These are phyloP conservation scores for Scheffersomyces parashehatae DNA, from an alignment of 1,139 yeast species.

Conservation along the genomic window DNA sequence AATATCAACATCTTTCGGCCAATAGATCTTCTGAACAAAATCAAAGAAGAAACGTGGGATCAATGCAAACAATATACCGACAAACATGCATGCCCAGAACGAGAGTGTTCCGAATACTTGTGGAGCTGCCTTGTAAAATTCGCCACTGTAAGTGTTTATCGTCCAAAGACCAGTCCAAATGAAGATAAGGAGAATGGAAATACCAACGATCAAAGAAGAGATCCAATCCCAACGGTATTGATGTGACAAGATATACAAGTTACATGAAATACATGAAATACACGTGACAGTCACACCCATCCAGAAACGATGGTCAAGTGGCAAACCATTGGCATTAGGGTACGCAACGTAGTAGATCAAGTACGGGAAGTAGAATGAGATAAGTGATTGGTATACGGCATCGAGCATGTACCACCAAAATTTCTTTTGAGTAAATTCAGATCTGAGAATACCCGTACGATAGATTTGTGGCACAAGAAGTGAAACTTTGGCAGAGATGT, in stretches of 20 bases:
- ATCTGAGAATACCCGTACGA: conserved; percentile 76
- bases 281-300: conserved; percentile 81
- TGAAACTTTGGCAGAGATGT: conserved; percentile 79
- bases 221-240: conserved; percentile 97
- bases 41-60: conserved; percentile 76
- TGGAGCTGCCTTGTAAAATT: conserved; percentile 74
- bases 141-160: conserved; percentile 53
- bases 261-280: conserved; percentile 78
- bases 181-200: conserved; percentile 70
- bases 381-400: conserved; percentile 84
- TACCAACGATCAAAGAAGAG: conserved; percentile 55
- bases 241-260: conserved; percentile 74
- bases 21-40: conserved; percentile 57
- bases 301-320: conserved; percentile 80
- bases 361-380: conserved; percentile 87
- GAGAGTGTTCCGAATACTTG: conserved; percentile 69
- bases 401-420: conserved; percentile 85
- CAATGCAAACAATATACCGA: conserved; percentile 72
- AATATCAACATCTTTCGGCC: conserved; percentile 82
- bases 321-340: conserved; percentile 61
- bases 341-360: conserved; percentile 60
- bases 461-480: conserved; percentile 89
- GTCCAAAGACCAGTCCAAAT: conserved; percentile 96
- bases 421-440: conserved; percentile 78
- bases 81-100: conserved; percentile 81